Base-by-base conservation (phyloP, 495 filamentous ascomycete species). In the Chlorociboria aeruginascens region DNA sequence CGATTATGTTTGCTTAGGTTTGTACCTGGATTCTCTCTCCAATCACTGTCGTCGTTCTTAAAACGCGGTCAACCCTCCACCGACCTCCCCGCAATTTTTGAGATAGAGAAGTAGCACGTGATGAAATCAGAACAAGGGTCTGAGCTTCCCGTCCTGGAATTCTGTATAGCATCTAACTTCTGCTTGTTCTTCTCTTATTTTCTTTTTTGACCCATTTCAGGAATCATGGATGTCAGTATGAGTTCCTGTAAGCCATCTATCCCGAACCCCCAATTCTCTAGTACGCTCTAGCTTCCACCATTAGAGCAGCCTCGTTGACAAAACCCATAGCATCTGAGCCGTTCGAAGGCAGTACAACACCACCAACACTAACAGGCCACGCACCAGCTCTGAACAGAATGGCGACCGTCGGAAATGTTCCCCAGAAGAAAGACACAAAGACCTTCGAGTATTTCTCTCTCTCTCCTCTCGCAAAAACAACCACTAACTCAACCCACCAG, bases 401-500 rank as follows among this genome's bases (percentile, higher is more conserved):
- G 57, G 51, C 51, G 13, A 52, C 54, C 28, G 40, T 52, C 1
- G 54, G 53, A 8, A 51, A 53, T 40, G 30, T 50, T 20, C 53
- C 51, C 32, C 45, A 46, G 20, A 40, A 31, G 38, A 38, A 32
- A 20, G 50, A 53, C 28, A 11, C 41, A 3, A 50, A 51, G 34
- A 12, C 40, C 8, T 60, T 60, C 42, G 54, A 60, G 57, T 57
- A 52, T 13, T 37, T 16, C 29, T 8, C 45, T 10, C 35, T 13
- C 9, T 9, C 40, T 29, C 11, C 3, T 28, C 12, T n/a, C 32
- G 37, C n/a, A 17, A 28, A 29, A 17, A 11, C 6, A 11, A 34
- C 16, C 14, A 34, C 43, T 53, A 53, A 56, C 53, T 56, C 50
- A 55, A 32, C n/a, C 32, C 13, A 32, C 42, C 29, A 76, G 73